Conservation (phyloP, 2,329 filamentous ascomycete species). For the Chaetomium olivaceum region DNA sequence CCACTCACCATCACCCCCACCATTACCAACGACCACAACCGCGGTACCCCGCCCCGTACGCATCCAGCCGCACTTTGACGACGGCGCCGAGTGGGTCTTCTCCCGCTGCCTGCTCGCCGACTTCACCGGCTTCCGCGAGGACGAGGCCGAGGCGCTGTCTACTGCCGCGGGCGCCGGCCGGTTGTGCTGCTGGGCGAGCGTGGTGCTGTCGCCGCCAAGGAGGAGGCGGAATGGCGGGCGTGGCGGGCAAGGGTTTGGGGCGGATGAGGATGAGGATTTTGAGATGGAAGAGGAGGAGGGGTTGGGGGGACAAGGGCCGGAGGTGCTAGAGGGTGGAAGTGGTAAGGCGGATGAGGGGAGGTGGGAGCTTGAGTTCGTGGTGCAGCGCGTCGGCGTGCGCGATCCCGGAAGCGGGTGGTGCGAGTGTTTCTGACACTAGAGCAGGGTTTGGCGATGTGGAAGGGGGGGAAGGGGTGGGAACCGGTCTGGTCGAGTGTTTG, state of each 20-base stretch:
- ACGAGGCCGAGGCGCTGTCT: constrained; percentile 28
- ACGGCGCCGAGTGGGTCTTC: constrained; percentile 32
- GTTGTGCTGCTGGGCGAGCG: constrained; percentile 33
- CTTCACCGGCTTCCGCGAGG: constrained; percentile 29
- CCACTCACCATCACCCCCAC: neutral
- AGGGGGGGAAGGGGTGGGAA: neutral
- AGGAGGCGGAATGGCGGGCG: neutral
- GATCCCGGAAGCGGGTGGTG: constrained; percentile 24
- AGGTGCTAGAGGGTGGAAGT: neutral
- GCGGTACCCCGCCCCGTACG: neutral
- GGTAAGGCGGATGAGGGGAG: neutral
- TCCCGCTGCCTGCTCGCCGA: constrained; percentile 32
- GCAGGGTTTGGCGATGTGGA: too few species aligned
- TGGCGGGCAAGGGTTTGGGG: neutral
- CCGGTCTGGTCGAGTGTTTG: neutral
- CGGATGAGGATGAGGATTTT: neutral
- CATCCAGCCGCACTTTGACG: constrained; percentile 29
- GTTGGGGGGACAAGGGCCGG: neutral
- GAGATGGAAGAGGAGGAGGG: neutral
- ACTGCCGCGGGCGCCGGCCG: constrained; percentile 12
- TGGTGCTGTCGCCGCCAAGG: constrained; percentile 19
- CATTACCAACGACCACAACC: too few species aligned
- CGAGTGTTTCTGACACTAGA: constrained; percentile 18
- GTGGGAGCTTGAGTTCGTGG: constrained; percentile 31
- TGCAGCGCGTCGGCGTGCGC: constrained; percentile 26